These are phyloP conservation scores for Pichia manshurica DNA, from an alignment of 805 yeast genomes.

Conservation along the genomic window DNA sequence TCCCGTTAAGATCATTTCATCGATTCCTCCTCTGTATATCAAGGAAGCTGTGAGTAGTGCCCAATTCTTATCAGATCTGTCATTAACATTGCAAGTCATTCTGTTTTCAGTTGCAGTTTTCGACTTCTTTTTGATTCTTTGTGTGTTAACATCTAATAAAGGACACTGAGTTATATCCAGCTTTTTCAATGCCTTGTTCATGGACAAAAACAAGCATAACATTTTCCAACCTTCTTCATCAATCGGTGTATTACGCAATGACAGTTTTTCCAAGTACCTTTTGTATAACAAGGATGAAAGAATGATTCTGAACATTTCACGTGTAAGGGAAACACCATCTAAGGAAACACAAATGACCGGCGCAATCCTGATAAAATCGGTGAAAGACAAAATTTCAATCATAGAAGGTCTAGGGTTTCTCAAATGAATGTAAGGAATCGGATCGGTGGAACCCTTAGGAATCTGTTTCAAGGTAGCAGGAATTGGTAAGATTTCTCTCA, in stretches of 20 bases:
- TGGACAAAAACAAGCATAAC: conserved; percentile 67
- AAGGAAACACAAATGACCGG: conserved; percentile 71
- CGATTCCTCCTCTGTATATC: conserved; percentile 65
- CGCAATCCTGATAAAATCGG: conserved; percentile 82
- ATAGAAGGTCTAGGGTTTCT: conserved; percentile 86
- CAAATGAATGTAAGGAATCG: conserved; percentile 64
- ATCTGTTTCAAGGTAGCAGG: conserved; percentile 83
- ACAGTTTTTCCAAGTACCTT: conserved; percentile 60
- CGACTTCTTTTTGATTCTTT: conserved; percentile 32
- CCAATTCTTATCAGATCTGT: conserved; percentile 84
- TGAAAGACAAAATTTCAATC: conserved; percentile 80
- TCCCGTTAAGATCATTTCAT: conserved; percentile 75
- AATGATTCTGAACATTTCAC: conserved; percentile 72
- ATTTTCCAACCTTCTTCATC: conserved; percentile 71
- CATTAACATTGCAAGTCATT: conserved; percentile 44
- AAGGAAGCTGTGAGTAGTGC: conserved; percentile 63
- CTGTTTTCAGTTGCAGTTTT: conserved; percentile 19
- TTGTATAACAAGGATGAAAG: conserved; percentile 65
- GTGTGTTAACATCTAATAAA: conserved; percentile 38
- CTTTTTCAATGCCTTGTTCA: conserved; percentile 51
- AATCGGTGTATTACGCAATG: conserved; percentile 73
- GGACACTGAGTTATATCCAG: conserved; percentile 72
- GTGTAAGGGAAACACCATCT: conserved; percentile 71
- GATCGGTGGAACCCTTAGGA: conserved; percentile 70
- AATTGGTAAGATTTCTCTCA: conserved; percentile 86